These are phyloP conservation scores for Zygosaccharomyces sapae DNA, from an alignment of 1,139 yeast species.

Conservation along the genomic window DNA sequence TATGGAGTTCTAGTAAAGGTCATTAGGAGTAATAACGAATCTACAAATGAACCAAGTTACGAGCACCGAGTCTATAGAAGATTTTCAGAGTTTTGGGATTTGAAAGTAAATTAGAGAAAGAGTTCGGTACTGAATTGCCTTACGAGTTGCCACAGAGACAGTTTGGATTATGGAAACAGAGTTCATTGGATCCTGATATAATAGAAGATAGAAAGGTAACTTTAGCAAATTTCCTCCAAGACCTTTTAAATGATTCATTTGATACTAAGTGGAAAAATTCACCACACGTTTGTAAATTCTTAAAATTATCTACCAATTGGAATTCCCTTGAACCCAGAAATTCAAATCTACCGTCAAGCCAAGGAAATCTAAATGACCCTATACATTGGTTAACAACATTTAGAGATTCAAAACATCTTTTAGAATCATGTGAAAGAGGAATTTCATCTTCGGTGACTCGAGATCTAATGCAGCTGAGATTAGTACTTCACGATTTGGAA, in stretches of 20 bases:
- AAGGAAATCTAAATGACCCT: constrained; percentile 21
- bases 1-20: constrained; percentile 23
- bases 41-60: constrained; percentile 10
- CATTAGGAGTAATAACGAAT: constrained; percentile 11
- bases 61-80: constrained; percentile 24
- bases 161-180: constrained; percentile 20
- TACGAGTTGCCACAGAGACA: constrained; percentile 43
- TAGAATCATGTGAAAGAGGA: constrained; percentile 34
- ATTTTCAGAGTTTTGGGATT: constrained; percentile 47
- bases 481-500: constrained; percentile 33
- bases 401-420: constrained; percentile 37
- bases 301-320: constrained; percentile 36
- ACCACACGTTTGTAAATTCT: constrained; percentile 36
- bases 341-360: constrained; percentile 12
- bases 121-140: constrained; percentile 45
- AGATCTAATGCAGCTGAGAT: constrained; percentile 34
- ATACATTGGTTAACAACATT: constrained; percentile 38
- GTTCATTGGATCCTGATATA: constrained; percentile 31
- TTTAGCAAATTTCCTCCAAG: constrained; percentile 47
- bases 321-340: constrained; percentile 6
- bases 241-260: constrained; percentile 45
- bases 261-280: constrained; percentile 42
- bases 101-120: constrained; percentile 45
- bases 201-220: constrained; percentile 48
- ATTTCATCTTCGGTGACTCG: constrained; percentile 30